Base-by-base conservation (phyloP, 208 protist species). In the Wallacemonas rigidus region DNA sequence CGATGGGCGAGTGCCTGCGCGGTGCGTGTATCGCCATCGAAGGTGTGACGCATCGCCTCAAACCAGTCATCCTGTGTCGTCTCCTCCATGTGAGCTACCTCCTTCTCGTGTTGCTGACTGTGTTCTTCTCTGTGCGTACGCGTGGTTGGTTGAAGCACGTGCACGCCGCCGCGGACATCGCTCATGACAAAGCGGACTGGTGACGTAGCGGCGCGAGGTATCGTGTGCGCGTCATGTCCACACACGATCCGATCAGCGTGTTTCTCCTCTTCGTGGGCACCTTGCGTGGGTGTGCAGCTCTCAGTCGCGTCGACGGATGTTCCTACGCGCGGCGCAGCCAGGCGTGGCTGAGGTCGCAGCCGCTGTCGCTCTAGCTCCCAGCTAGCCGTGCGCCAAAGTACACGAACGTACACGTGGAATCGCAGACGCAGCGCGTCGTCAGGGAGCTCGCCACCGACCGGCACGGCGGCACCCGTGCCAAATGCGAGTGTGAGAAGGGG, bases 331-430 rank as follows among this genome's bases (percentile, higher is more conserved):
- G 53, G 5, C 53, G 14, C 53, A 1, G 14, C 53, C 17, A 57
- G 53, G 8, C 53, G 60, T 4, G 60, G 60, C 2, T 56, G 58
- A 62, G 44, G 72, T 60, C 53, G 36, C 57, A 17, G 38, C 61
- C 67, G 70, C 55, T 9, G 47, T 4, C 53, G 68, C 15, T 48
- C 43, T 9, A 65, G 60, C 40, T 65, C 60, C 60, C 50, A 69
- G n/a, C 15, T 56, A 4, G 48, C 48, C 14, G 44, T 57, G 2
- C 51, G 45, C 63, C 38, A 68, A 8, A 47, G 74, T 4, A 55
- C 69, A 63, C 73, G 63, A 26, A 74, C 64, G 62, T 76, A 86
- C 2, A 86, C 74, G 51, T 78, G 62, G 41, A 86, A 76, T 14
- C 74, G 81, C 51, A 86, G 51, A 15, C 69, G 63, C 44, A 81